Evolutionary conservation across 176 grass and related monocot species (phyloP).

Genomic region (sorghum (Sorghum bicolor)): DNA sequence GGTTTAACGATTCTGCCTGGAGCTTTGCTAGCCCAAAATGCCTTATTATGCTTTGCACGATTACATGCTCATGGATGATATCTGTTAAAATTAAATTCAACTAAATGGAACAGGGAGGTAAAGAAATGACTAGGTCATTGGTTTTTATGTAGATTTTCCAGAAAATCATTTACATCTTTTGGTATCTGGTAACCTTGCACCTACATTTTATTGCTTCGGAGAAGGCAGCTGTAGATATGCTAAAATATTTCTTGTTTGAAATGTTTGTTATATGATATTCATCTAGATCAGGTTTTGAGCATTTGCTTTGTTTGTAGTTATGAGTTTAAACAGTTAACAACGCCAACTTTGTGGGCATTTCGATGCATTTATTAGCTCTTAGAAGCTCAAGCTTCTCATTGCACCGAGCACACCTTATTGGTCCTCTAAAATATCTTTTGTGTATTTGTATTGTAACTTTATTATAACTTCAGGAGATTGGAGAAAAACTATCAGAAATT

Average conservation of each 20-base stretch:
- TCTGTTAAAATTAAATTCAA: not conserved
- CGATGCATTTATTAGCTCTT: not conserved
- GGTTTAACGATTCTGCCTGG: constrained; percentile 13
- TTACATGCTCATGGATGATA: not conserved
- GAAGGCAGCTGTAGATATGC: not conserved
- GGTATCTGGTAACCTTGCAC: not conserved
- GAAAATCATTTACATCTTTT: not conserved
- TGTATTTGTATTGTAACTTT: not conserved
- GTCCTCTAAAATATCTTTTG: not conserved
- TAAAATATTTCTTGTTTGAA: not conserved
- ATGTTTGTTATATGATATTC: not conserved
- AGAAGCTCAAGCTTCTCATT: not conserved
- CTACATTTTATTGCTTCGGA: constrained; percentile 2
- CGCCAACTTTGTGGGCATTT: not conserved
- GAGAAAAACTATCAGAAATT: constrained; percentile 82
- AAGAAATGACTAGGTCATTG: too few relatives aligned
- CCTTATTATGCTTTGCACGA: not conserved
- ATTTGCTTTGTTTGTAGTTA: not conserved
- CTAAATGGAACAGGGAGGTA: not conserved
- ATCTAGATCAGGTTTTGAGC: not conserved
- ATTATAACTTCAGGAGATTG: constrained; percentile 57
- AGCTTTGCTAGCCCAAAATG: not conserved
- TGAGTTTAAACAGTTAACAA: constrained; percentile 9
- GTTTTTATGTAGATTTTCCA: not conserved
- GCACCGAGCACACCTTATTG: not conserved